These are phyloP conservation scores for Pulveroboletus frians DNA, from an alignment of 768 basidiomycete species.

Conservation along the genomic window DNA sequence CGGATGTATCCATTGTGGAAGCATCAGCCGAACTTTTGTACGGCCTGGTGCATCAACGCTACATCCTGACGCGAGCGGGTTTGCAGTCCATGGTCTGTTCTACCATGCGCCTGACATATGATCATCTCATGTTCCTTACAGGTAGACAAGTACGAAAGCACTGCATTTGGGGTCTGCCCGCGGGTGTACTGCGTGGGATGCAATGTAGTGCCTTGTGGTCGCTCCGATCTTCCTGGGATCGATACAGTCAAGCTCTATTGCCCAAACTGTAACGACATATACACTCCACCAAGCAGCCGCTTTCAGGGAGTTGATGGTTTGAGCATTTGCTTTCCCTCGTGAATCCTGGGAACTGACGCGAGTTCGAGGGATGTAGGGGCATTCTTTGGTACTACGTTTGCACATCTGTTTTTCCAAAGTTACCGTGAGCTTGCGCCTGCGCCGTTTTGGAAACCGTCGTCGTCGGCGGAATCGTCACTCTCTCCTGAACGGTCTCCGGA, in stretches of 20 bases:
- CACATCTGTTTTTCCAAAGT: slow-evolving; percentile 96
- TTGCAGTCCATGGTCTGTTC: slow-evolving; percentile 83
- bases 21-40: slow-evolving; percentile 96
- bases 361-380: slow-evolving; percentile 57
- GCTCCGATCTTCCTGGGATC: slow-evolving; percentile 90
- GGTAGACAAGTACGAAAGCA: slow-evolving; percentile 94
- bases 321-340: slow-evolving; percentile 6
- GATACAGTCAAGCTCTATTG: slow-evolving; percentile 99
- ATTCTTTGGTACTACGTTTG: slow-evolving; percentile 99
- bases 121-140: slow-evolving; percentile 30
- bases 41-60: slow-evolving; percentile 96
- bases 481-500: slow-evolving; percentile 55
- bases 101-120: slow-evolving; percentile 10
- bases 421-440: slow-evolving; percentile 94
- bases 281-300: slow-evolving; percentile 89
- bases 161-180: slow-evolving; percentile 90
- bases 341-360: slow-evolving; percentile 9
- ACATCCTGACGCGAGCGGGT: slow-evolving; percentile 91
- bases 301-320: slow-evolving; percentile 95
- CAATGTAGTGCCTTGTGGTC: slow-evolving; percentile 91
- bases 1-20: slow-evolving; percentile 97
- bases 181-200: slow-evolving; percentile 88
- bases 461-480: slow-evolving; percentile 45
- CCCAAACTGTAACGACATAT: slow-evolving; percentile 97
- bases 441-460: slow-evolving; percentile 80